Base-by-base conservation (phyloP, 257 asterid genomes). In the Ballota nigra region DNA sequence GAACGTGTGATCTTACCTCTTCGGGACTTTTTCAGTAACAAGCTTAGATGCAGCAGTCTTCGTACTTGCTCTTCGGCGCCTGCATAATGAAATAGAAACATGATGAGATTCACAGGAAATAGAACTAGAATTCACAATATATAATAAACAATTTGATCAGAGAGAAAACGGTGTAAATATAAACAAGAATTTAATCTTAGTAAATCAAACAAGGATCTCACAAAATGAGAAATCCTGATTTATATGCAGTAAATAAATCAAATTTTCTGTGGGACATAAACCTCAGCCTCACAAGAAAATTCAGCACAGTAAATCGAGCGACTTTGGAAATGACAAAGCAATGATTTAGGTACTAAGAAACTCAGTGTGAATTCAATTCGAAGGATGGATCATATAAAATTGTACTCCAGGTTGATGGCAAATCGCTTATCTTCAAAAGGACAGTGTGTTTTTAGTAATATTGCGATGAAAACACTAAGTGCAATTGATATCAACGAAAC, bases 1-100 rank as follows among this genome's bases (percentile, higher is more conserved):
- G 71, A 61, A 20, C 24, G 41, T n/a, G 60, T 9, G 20, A 29
- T 63, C 53, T 72, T 78, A 89, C 98, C 91, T 84, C 78, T 85
- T 81, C 28, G 57, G 68, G 59, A 70, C 75, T 66, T 73, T 68
- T 63, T 69, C 80, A 2, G 83, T 68, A 63, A 84, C 85, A 71
- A 79, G 84, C 64, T 77, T 83, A 24, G 72, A 75, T 51, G 88
- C 31, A 28, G 49, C 62, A 12, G 68, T 58, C 55, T 59, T 72
- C 38, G 78, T 33, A 13, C 77, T 78, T 66, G 79, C 83, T 60
- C 83, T 80, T 73, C 72, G 77, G 49, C 86, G 82, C 80, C 98
- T 92, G 96, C 68, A 20, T 29, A 70, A 79, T 12, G 43, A 43
- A 73, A 69, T 29, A 63, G 53, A 38, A 62, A 63, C 23, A 12